Conservation (phyloP, 345 rosid species). For the Hibiscus mutabilis region DNA sequence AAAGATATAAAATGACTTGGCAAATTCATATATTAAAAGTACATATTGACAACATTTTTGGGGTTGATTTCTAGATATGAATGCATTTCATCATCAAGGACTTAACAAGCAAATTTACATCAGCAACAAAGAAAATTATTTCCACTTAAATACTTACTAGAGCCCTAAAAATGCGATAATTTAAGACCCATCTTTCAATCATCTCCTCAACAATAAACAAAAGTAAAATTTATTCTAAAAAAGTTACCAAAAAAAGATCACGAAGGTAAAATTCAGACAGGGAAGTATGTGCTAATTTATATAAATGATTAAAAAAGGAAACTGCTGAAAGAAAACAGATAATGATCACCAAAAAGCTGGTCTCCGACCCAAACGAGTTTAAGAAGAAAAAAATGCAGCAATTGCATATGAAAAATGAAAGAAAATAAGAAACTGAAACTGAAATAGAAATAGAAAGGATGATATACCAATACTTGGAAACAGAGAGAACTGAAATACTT, state of each 20-base stretch:
- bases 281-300: neutral
- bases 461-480: slow-evolving; percentile 4
- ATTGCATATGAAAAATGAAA: neutral
- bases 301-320: neutral
- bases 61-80: neutral
- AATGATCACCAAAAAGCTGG: slow-evolving; percentile 2
- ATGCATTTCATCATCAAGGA: neutral
- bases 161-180: neutral
- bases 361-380: slow-evolving; percentile 19
- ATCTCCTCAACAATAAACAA: neutral
- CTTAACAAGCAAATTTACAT: neutral
- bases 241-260: neutral
- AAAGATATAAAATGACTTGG: too few species aligned
- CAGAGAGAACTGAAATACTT: slow-evolving; percentile 1
- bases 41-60: neutral
- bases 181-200: neutral
- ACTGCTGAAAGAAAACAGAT: neutral
- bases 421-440: neutral
- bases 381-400: neutral
- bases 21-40: too few species aligned
- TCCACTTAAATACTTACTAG: neutral
- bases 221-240: neutral
- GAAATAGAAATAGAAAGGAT: neutral
- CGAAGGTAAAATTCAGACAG: neutral
- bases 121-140: neutral